phyloP scores from a whole-genome alignment of 495 filamentous ascomycete species.

The Hypoxylon cercidicola region DNA sequence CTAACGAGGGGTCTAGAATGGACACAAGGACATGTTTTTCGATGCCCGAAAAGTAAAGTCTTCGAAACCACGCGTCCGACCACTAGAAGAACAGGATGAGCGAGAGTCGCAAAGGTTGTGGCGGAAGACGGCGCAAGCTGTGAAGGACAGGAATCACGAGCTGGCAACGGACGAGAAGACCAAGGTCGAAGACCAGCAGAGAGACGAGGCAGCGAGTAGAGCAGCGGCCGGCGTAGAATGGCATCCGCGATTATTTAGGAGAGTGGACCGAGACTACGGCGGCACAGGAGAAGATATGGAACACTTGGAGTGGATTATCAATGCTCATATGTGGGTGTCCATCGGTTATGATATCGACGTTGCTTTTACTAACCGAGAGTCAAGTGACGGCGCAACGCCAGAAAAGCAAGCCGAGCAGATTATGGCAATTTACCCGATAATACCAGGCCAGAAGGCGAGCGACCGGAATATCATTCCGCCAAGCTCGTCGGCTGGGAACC shows the following conservation, averaged over 20 bases:
- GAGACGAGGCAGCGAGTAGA: constrained; percentile 86
- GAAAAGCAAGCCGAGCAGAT: constrained; percentile 86
- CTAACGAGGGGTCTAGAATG: constrained; percentile 66
- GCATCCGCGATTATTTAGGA: constrained; percentile 85
- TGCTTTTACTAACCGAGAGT: constrained; percentile 42
- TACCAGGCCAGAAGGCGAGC: constrained; percentile 72
- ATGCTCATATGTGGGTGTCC: constrained; percentile 78
- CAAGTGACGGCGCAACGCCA: constrained; percentile 70
- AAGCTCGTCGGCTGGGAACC: constrained; percentile 33
- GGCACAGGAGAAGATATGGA: constrained; percentile 84
- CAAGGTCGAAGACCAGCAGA: constrained; percentile 89
- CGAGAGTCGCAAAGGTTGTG: constrained; percentile 91
- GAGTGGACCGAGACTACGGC: constrained; percentile 75
- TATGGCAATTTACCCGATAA: constrained; percentile 83
- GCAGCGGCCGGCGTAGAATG: constrained; percentile 86
- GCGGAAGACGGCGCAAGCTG: constrained; percentile 79
- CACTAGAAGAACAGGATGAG: constrained; percentile 86
- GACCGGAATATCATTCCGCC: constrained; percentile 54
- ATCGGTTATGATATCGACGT: neutral
- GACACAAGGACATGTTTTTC: constrained; percentile 89
- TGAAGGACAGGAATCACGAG: constrained; percentile 86
- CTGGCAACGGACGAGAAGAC: constrained; percentile 94
- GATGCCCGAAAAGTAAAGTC: constrained; percentile 81
- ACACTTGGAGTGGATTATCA: constrained; percentile 94
- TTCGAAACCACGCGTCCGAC: constrained; percentile 77